Conservation (phyloP, 768 basidiomycete genomes). For the Kwoniella pini region DNA sequence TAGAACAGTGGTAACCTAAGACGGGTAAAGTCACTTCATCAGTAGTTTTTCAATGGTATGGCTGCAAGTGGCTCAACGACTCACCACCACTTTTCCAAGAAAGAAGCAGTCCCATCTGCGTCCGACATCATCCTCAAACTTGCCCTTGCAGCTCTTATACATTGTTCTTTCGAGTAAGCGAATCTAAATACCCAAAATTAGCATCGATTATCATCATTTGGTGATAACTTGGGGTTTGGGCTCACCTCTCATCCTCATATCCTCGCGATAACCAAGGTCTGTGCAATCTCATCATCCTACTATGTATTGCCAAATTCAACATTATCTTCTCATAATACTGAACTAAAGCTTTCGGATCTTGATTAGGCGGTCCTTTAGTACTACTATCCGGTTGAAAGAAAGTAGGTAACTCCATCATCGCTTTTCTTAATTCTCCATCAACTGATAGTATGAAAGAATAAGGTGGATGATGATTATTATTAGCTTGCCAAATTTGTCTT, state of each 20-base stretch:
- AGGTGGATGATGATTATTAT: conserved; percentile 49
- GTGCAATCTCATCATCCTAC: conserved; percentile 53
- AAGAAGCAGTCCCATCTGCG: conserved; percentile 45
- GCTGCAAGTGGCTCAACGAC: conserved; percentile 13
- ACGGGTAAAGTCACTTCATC: too few relatives aligned
- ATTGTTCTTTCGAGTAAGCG: conserved; percentile 54
- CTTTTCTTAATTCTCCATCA: conserved; percentile 50
- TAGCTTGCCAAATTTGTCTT: conserved; percentile 55
- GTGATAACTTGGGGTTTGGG: too few relatives aligned
- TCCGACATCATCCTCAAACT: conserved; percentile 53
- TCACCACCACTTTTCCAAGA: conserved; percentile 55
- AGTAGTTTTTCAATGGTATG: too few relatives aligned
- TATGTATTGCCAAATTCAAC: conserved; percentile 53
- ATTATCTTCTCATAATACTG: conserved; percentile 55
- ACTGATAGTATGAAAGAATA: conserved; percentile 51
- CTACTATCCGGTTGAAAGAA: conserved; percentile 49
- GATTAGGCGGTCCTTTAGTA: conserved; percentile 26
- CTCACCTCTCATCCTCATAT: conserved; percentile 51
- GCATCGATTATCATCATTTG: too few relatives aligned
- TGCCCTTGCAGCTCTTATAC: conserved; percentile 54
- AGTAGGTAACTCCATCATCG: conserved; percentile 51
- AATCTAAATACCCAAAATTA: conserved; percentile 31
- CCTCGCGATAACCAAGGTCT: conserved; percentile 54
- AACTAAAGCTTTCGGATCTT: conserved; percentile 42
- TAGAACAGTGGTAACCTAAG: conserved; percentile 50